phyloP scores from a whole-genome alignment of 495 filamentous ascomycete species.

The Penicillium steckii region DNA sequence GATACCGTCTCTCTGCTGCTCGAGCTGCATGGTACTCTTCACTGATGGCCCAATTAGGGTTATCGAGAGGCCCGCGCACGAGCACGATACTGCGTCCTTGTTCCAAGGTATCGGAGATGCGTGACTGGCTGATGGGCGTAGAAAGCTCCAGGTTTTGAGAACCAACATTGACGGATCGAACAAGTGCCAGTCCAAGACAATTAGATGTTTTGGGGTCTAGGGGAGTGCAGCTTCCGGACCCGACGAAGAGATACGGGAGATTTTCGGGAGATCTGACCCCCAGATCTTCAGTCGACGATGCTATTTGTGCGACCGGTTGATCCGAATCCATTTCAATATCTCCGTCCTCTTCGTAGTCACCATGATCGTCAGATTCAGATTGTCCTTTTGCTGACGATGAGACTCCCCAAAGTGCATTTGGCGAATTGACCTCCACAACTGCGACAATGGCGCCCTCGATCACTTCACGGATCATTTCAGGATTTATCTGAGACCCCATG shows the following conservation, averaged over 20 bases:
- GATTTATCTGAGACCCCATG: constrained; percentile 47
- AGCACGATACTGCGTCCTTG: constrained; percentile 44
- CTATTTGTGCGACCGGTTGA: not conserved
- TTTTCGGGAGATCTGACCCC: constrained; percentile 36
- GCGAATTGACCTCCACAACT: constrained; percentile 52
- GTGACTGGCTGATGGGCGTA: constrained; percentile 43
- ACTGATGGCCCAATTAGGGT: constrained; percentile 50
- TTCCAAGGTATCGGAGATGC: constrained; percentile 31
- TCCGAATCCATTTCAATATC: constrained; percentile 28
- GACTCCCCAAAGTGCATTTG: constrained; percentile 28
- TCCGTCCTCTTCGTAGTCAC: constrained; percentile 12
- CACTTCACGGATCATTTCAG: constrained; percentile 48
- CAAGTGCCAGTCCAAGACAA: constrained; percentile 51
- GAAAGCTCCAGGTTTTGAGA: constrained; percentile 43
- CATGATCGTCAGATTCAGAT: not conserved
- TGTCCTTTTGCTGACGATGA: not conserved
- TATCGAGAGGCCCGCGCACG: constrained; percentile 52
- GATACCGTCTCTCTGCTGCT: constrained; percentile 36
- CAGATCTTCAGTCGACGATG: constrained; percentile 12
- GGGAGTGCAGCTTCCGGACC: constrained; percentile 36
- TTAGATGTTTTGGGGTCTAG: constrained; percentile 43
- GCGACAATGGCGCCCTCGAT: constrained; percentile 60
- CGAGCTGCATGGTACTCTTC: constrained; percentile 45
- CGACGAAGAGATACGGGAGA: constrained; percentile 44
- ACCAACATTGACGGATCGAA: constrained; percentile 44